A percentile compares a stretch with the other conserved stretches of the same genome.
Conservation (phyloP, 257 asterid genomes). For the Perilla frutescens region DNA sequence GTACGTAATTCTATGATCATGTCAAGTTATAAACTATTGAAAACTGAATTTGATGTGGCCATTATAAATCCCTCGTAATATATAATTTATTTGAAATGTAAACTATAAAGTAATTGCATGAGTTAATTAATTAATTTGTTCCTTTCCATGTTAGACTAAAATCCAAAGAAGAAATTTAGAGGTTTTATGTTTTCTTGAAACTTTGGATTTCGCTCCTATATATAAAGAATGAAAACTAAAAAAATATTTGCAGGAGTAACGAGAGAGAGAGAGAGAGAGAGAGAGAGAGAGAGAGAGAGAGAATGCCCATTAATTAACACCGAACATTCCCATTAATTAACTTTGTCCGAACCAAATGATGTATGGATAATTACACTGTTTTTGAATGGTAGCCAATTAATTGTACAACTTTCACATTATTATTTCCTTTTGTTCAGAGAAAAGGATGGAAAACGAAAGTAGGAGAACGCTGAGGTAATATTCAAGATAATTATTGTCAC, state of each 20-base stretch:
- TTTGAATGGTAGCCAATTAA: neutral
- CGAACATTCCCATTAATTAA: slow-evolving; percentile 5
- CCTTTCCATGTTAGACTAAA: slow-evolving; percentile 3
- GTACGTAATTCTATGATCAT: too few species aligned
- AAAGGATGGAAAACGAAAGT: neutral
- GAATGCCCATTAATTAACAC: neutral
- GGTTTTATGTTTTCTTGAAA: too few species aligned
- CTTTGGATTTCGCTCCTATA: too few species aligned
- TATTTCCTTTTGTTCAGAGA: neutral
- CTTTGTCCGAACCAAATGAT: slow-evolving; percentile 32
- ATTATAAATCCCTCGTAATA: neutral
- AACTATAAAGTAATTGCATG: neutral
- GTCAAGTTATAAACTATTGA: neutral
- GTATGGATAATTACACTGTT: slow-evolving; percentile 31
- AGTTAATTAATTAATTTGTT: neutral
- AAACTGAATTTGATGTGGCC: neutral
- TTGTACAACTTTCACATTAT: slow-evolving; percentile 7
- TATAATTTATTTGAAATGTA: too few species aligned
- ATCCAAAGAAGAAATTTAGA: neutral
- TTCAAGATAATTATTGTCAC: neutral
- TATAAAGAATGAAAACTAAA: too few species aligned
- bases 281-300: neutral
- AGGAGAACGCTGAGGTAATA: neutral
- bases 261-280: too few species aligned
- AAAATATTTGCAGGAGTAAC: too few species aligned